These are phyloP conservation scores for Lachancea sp. DNA, from an alignment of 805 yeast species.

Conservation along the genomic window DNA sequence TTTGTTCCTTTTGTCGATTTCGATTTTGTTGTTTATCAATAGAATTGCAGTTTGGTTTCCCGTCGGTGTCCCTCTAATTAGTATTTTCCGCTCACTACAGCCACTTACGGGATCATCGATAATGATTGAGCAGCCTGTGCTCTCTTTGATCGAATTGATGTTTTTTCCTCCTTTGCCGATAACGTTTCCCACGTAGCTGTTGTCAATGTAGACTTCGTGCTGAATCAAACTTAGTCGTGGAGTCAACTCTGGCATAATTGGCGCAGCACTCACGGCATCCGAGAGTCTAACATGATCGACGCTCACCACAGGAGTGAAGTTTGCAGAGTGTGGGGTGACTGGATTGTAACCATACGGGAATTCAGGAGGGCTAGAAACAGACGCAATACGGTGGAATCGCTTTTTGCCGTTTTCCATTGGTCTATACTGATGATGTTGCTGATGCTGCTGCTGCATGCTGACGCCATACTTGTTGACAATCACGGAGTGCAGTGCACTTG, in stretches of 20 bases:
- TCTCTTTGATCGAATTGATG: slow-evolving; percentile 67
- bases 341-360: slow-evolving; percentile 10
- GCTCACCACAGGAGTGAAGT: slow-evolving; percentile 22
- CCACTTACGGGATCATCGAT: slow-evolving; percentile 57
- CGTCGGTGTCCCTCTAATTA: slow-evolving; percentile 58
- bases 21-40: slow-evolving; percentile 66
- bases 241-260: slow-evolving; percentile 7
- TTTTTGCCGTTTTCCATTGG: slow-evolving; percentile 20
- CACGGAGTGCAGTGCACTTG: slow-evolving; percentile 26
- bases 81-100: slow-evolving; percentile 52
- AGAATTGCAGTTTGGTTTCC: slow-evolving; percentile 69
- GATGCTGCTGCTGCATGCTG: slow-evolving; percentile 22
- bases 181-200: slow-evolving; percentile 71
- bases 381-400: slow-evolving; percentile 5
- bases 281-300: slow-evolving; percentile 25
- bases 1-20: slow-evolving; percentile 53
- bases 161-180: slow-evolving; percentile 85
- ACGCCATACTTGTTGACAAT: slow-evolving; percentile 15
- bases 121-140: slow-evolving; percentile 68
- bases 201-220: slow-evolving; percentile 71
- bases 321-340: slow-evolving; percentile 23
- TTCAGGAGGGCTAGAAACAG: background rate
- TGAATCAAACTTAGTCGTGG: slow-evolving; percentile 39
- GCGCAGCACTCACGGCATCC: slow-evolving; percentile 15
- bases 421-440: slow-evolving; percentile 26